Evolutionary conservation across 2,329 filamentous ascomycete species (phyloP), one percentile per base, ranked within the genome.

Genomic region (Aureobasidium leucospermi): DNA sequence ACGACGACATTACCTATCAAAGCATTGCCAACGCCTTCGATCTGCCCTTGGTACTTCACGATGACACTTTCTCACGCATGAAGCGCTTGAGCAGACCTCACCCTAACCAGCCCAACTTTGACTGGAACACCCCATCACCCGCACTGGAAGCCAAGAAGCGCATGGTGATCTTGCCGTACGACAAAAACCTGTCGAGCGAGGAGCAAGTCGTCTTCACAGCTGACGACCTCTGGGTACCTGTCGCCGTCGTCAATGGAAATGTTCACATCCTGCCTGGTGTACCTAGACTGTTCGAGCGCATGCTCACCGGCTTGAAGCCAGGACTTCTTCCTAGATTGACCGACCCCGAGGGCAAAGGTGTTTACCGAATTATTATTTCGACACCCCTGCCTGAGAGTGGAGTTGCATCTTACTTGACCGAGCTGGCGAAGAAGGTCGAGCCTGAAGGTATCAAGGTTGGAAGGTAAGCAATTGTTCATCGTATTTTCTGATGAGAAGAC

Each of bases 1-100:
- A 97, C 78, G 94, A 99, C 74, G 94, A 99, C 71, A 97, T 97
- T 66, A 97, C 94, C 29, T 99, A 99, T 76, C 81, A 89, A 69
- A 93, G 90, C 41, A 95, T 99, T 71, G 92, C 90, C 64, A 91
- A 90, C 71, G 94, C 92, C 7, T 97, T 96, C 72, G 76, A 79
- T 45, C 79, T 96, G 7, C 83, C 86, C 13, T 78, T 97, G 16
- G 82, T 86, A 65, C 81, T 96, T 31, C 90, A 97, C 77, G 76
- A 89, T 45, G 83, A 84, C 60, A 86, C 92, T 0, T 88, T 87
- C 66, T 81, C 84, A 64, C 85, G 87, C 69, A 97, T 97, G 94
- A 92, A 89, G 75, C 80, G 76, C 62, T 80, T 96, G 8, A 90
- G 87, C 32, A 88, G 85, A 70, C 85, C 86, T 11, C 86, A 88